A percentile compares a stretch with the other conserved stretches of the same genome.
Evolutionary conservation across 495 filamentous ascomycete species (phyloP).

Genomic region (Neurospora sp.): DNA sequence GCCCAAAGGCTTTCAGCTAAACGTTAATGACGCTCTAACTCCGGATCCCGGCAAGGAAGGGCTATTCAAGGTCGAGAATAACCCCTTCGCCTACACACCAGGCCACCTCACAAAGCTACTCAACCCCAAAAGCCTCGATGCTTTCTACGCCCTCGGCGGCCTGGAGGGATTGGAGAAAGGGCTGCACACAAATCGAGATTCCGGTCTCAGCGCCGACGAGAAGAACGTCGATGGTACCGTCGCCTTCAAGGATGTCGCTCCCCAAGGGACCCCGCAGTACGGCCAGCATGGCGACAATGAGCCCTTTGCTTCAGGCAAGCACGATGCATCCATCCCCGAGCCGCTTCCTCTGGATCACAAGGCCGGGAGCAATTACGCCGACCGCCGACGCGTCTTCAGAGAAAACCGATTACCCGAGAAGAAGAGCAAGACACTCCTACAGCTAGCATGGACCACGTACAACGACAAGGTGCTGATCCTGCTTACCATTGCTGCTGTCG

Average conservation of each 20-base stretch:
- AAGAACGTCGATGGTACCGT: conserved; percentile 44
- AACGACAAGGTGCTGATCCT: conserved; percentile 79
- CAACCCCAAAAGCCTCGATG: conserved; percentile 62
- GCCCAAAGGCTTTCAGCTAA: conserved; percentile 19
- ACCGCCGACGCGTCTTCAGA: conserved; percentile 56
- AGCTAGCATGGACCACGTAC: conserved; percentile 74
- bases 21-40: conserved; percentile 44
- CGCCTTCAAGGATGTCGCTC: conserved; percentile 44
- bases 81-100: conserved; percentile 58
- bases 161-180: conserved; percentile 57
- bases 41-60: conserved; percentile 55
- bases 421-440: conserved; percentile 60
- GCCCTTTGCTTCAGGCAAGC: conserved; percentile 12
- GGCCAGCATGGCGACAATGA: conserved; percentile 17
- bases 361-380: conserved; percentile 36
- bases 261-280: conserved; percentile 23
- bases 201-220: conserved; percentile 60
- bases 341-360: conserved; percentile 1
- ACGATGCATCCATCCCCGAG: conserved; percentile 1
- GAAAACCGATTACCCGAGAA: conserved; percentile 67
- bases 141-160: conserved; percentile 60
- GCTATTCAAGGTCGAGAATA: conserved; percentile 52
- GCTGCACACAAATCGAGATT: conserved; percentile 51
- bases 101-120: conserved; percentile 64
- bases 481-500: conserved; percentile 57